A percentile compares a stretch with the other conserved stretches of the same genome.
phyloP scores from a whole-genome alignment of 2,329 filamentous ascomycete species.

The Hymenoscyphus scutula region DNA sequence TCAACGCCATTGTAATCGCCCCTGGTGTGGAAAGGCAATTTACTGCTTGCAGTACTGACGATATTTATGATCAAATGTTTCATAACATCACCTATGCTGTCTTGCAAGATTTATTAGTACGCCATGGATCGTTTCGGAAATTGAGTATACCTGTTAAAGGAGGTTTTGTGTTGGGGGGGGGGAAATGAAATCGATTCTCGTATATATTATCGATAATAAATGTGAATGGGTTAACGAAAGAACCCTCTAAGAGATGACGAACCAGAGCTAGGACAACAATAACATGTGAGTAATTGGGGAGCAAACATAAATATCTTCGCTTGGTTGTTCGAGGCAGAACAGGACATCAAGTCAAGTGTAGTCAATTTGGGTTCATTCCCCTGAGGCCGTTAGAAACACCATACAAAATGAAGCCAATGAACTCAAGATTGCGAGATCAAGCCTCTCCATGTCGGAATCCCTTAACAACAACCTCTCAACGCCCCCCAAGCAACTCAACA shows the following conservation, averaged over 20 bases:
- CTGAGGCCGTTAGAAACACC: no score
- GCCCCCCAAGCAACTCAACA: neutral
- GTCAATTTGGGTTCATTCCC: no score
- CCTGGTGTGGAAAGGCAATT: conserved; percentile 39
- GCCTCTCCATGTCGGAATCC: no score
- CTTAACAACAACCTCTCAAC: neutral
- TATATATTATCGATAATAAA: neutral
- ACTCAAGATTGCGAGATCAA: no score
- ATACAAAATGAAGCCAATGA: no score
- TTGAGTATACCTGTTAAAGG: conserved; percentile 36
- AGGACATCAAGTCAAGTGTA: no score
- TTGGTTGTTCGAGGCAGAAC: no score
- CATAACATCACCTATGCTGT: conserved; percentile 49
- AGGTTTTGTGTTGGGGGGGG: neutral
- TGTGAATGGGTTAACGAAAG: no score
- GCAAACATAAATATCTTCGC: no score
- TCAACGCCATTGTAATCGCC: conserved; percentile 41
- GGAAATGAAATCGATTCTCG: neutral
- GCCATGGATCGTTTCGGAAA: conserved; percentile 39
- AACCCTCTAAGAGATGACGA: no score
- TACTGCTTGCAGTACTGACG: conserved; percentile 38
- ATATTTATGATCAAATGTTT: conserved; percentile 42
- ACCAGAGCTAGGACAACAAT: no score
- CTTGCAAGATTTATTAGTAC: conserved; percentile 39
- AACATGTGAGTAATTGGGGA: no score